Conservation (phyloP, 805 yeast species). For the Ogataea henricii region DNA sequence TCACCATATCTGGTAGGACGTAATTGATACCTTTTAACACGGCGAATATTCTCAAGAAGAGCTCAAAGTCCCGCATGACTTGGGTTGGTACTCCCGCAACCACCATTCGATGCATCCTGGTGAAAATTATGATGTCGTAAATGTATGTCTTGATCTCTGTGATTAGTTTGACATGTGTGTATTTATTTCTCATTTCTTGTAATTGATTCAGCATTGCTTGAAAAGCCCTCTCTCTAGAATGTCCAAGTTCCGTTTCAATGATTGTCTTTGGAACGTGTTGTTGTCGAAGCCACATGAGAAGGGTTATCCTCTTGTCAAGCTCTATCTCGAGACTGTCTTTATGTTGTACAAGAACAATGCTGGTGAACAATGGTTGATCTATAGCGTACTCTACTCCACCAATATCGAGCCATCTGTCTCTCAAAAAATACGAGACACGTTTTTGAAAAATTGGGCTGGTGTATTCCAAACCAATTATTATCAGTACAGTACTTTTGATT, state of each 20-base stretch:
- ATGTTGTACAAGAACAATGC: slow-evolving; percentile 24
- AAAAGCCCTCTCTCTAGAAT: background rate
- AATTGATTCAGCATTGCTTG: slow-evolving; percentile 1
- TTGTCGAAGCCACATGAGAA: slow-evolving; percentile 37
- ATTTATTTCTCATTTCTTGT: background rate
- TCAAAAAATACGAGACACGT: slow-evolving; percentile 6
- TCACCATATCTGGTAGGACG: slow-evolving; percentile 56
- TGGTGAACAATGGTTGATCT: slow-evolving; percentile 21
- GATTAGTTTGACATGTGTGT: slow-evolving; percentile 37
- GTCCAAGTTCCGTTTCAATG: background rate
- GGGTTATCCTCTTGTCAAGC: slow-evolving; percentile 24
- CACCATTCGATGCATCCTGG: slow-evolving; percentile 58
- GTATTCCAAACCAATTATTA: slow-evolving; percentile 13
- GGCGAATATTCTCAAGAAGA: slow-evolving; percentile 42
- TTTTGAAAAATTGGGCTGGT: slow-evolving; percentile 16
- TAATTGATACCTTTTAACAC: slow-evolving; percentile 41
- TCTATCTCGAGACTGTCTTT: slow-evolving; percentile 20
- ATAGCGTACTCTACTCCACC: slow-evolving; percentile 1
- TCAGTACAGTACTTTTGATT: background rate
- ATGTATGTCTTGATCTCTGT: slow-evolving; percentile 56
- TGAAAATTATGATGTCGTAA: slow-evolving; percentile 54
- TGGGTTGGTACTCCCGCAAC: slow-evolving; percentile 52
- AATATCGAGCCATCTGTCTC: background rate
- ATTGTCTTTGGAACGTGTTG: slow-evolving; percentile 18
- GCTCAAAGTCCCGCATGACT: slow-evolving; percentile 44